Conservation (phyloP, 257 asterid genomes). For the Gentiana straminea region DNA sequence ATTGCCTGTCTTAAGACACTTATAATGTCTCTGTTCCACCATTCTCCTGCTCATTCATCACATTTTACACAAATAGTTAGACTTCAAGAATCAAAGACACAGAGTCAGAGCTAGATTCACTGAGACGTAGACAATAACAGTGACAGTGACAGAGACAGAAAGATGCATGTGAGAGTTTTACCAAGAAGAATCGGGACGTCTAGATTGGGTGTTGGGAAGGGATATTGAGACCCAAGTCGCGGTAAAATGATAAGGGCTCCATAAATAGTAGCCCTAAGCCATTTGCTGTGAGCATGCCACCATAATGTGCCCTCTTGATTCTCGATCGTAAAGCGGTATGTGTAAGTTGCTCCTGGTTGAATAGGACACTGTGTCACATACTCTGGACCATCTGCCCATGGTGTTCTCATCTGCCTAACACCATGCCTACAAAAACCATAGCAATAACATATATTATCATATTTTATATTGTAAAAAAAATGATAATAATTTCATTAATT, state of each 20-base stretch:
- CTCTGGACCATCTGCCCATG: conserved; percentile 28
- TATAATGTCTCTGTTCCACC: conserved; percentile 28
- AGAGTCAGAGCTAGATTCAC: background rate
- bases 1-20: conserved; percentile 19
- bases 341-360: conserved; percentile 21
- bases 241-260: conserved; percentile 60
- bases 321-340: conserved; percentile 18
- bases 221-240: conserved; percentile 30
- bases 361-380: conserved; percentile 27
- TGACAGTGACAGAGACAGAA: too few relatives aligned
- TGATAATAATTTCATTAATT: too few relatives aligned
- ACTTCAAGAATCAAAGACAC: background rate
- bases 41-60: conserved; percentile 19
- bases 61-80: background rate
- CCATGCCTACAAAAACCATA: conserved; percentile 15
- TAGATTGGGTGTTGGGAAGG: conserved; percentile 38
- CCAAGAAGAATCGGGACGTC: conserved; percentile 64
- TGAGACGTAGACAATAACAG: background rate
- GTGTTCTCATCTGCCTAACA: conserved; percentile 17
- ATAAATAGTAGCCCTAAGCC: conserved; percentile 30
- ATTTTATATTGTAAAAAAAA: background rate
- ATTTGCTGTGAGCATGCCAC: conserved; percentile 30
- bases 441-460: background rate
- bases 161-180: conserved; percentile 3
- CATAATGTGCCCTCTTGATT: conserved; percentile 26